Conservation (phyloP, 1,284 basidiomycete species). For the Megacollybia platyphylla region DNA sequence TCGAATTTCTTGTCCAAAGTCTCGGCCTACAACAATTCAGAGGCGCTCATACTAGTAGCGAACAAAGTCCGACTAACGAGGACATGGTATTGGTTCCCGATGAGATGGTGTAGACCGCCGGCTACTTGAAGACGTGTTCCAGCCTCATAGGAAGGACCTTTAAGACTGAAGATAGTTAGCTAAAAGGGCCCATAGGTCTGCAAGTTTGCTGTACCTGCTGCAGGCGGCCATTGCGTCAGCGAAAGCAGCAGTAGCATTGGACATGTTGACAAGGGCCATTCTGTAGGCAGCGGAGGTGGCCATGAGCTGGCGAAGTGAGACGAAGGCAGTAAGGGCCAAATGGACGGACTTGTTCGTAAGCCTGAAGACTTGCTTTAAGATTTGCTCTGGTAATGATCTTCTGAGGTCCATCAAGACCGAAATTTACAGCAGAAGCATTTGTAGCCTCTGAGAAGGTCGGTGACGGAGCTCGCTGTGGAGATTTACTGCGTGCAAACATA, state of each 20-base stretch:
- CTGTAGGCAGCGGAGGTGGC: conserved; percentile 75
- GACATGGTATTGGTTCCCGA: conserved; percentile 88
- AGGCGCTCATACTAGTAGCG: background rate
- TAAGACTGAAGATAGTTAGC: conserved; percentile 20
- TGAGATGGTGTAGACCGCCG: conserved; percentile 85
- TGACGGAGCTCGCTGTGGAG: conserved; percentile 54
- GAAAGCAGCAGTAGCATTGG: conserved; percentile 75
- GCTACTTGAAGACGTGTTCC: conserved; percentile 70
- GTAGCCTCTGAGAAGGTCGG: conserved; percentile 78
- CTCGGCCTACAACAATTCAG: conserved; percentile 47
- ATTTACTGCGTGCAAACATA: conserved; percentile 25
- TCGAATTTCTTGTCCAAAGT: conserved; percentile 85
- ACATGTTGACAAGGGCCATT: conserved; percentile 72
- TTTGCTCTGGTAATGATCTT: conserved; percentile 78
- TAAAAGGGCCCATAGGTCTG: background rate
- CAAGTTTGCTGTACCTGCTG: conserved; percentile 46
- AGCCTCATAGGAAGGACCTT: conserved; percentile 70
- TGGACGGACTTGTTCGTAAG: conserved; percentile 64
- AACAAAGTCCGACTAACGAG: conserved; percentile 31
- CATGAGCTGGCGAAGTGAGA: conserved; percentile 43
- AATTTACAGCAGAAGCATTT: conserved; percentile 61
- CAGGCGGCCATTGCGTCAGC: conserved; percentile 80
- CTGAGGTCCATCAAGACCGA: conserved; percentile 55
- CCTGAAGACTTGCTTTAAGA: conserved; percentile 64
- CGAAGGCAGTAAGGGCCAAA: conserved; percentile 1